Evolutionary conservation across 768 basidiomycete genomes (phyloP), one percentile per base, ranked within the genome.

Genomic region (Suillus occidentalis): DNA sequence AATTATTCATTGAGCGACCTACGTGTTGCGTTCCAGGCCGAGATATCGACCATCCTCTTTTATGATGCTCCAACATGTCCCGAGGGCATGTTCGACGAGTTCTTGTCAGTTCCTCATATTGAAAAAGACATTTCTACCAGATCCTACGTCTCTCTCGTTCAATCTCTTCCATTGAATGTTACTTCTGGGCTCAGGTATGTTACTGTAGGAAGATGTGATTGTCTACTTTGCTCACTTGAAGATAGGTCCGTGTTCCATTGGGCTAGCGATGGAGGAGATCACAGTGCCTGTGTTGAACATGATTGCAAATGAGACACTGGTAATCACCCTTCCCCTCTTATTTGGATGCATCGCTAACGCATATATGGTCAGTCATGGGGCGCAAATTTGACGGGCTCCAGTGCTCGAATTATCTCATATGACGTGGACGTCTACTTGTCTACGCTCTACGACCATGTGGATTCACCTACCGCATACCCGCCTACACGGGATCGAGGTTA

Each of bases 381-480:
- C 8, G 16, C 7, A 18, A 1, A 25, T 14, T 45, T 18, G 62
- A 14, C 22, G 9, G 28, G 9, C 2, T 62, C 66, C 22, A 47
- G 59, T 6, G 50, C 14, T 2, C 22, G 37, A 8, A 52, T 66
- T 31, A 3, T 70, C 39, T 70, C 68, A 13, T 73, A 72, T 14
- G 65, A 55, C 2, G 76, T 84, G 62, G 86, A 87, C 65, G 81
- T 83, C 6, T 85, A 86, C 80, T 75, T 83, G 0, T 72, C 81
- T 0, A 67, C 69, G 47, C 65, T 80, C 64, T 78, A 80, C 66
- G 68, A 76, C 1, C 81, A 82, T 64, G 78, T 72, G 25, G 52
- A 69, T 50, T 69, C 69, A 16, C 37, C 72, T 0, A 77, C 81
- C 16, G 84, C 84, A 1, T 86, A 79, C 69, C 84, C 85, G 16